Base-by-base conservation (phyloP, 2,329 filamentous ascomycete species). In the Aureobasidium lini region DNA sequence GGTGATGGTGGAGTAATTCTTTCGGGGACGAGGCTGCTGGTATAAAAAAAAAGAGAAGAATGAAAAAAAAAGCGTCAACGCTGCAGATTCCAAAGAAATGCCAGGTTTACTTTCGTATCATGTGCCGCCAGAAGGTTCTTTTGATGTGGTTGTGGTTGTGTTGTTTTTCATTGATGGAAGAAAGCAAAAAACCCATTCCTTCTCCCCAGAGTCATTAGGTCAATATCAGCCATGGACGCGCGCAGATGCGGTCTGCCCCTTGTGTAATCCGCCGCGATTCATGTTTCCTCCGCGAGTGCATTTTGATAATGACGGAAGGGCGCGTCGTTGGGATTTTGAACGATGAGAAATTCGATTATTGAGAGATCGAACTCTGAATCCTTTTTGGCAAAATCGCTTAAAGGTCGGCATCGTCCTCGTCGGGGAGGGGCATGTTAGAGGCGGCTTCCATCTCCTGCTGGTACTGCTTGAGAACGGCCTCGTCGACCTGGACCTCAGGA, bases 401-500 rank as follows among this genome's bases (percentile, higher is more conserved):
- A 75, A 80, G 76, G 68, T 80, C 78, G 66, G 90, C 85, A 69
- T 96, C 93, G 66, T 95, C 89, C 84, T 97, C 94, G 72, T 91
- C 92, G 67, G 94, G 94, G 70, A 99, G 89, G 71, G 94, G 91
- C 85, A 88, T 85, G 65, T 81, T 69, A 64, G 88, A 85, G 64
- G 94, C 94, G 53, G 81, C 83, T 63, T 84, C 77, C 90, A 99
- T 95, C 82, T 99, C 94, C 77, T 87, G 80, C 76, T 87, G 80
- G 83, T 95, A 95, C 79, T 90, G 76, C 68, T 84, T 81, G 71
- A 96, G 83, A 66, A 95, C 86, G 59, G 81, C 83, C 77, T 88
- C 83, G 79, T 97, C 90, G 77, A 99, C 90, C 73, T 86, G 79
- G 69, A 93, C 90, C 75, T 94, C 93, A 63, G 94, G 92, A 69